A percentile compares a stretch with the other conserved stretches of the same genome.
These are phyloP conservation scores for Collybia sp. DNA, from an alignment of 768 basidiomycete genomes.

Conservation along the genomic window DNA sequence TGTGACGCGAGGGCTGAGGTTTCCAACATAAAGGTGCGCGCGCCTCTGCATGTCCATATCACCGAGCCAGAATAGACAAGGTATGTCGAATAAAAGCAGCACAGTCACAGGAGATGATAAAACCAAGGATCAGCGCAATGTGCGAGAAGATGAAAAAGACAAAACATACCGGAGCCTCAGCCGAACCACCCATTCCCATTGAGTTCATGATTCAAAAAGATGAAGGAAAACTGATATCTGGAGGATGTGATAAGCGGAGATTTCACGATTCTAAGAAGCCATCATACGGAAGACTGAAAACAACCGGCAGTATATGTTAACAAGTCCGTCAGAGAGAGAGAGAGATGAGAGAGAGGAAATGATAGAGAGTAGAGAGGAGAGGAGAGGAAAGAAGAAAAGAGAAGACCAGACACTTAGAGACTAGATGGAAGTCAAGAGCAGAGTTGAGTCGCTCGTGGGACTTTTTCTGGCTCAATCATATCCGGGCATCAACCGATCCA, in stretches of 20 bases:
- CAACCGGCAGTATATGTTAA: constrained; percentile 44
- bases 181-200: constrained; percentile 64
- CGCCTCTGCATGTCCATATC: constrained; percentile 52
- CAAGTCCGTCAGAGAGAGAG: constrained; percentile 55
- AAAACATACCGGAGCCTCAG: constrained; percentile 72
- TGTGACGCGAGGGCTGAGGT: constrained; percentile 94
- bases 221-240: constrained; percentile 48
- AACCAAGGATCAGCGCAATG: constrained; percentile 26
- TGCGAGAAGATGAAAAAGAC: constrained; percentile 12
- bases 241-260: constrained; percentile 18
- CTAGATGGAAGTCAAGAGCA: constrained; percentile 45
- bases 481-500: constrained; percentile 11
- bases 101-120: constrained; percentile 14
- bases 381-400: constrained; percentile 40
- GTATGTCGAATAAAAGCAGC: constrained; percentile 18
- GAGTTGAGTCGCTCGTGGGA: constrained; percentile 34
- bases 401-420: constrained; percentile 37
- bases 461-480: constrained; percentile 28
- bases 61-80: constrained; percentile 15
- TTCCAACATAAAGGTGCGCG: constrained; percentile 98
- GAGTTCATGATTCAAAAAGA: constrained; percentile 69
- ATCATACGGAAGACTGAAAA: constrained; percentile 52
- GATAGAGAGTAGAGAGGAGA: constrained; percentile 37
- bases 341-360: no score
- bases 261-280: constrained; percentile 1